Evolutionary conservation across 306 rosid species (phyloP).

Genomic region (Acacia melanoxylon): DNA sequence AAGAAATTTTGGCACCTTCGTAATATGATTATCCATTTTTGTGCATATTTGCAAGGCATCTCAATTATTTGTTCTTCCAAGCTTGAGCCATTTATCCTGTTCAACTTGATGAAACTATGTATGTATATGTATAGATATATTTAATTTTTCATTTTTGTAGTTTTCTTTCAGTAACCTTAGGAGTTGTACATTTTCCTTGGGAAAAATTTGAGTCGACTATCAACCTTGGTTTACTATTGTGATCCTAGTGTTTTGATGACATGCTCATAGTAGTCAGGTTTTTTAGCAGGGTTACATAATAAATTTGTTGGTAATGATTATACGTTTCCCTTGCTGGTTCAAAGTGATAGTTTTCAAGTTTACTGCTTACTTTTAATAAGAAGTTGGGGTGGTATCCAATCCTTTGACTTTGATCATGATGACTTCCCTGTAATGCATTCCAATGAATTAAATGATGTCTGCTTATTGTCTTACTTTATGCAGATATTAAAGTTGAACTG

Average conservation of each 20-base stretch:
- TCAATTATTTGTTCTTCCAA: not conserved
- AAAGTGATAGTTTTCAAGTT: slow-evolving; percentile 31
- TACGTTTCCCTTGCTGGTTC: not conserved
- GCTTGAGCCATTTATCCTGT: not conserved
- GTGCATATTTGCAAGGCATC: not conserved
- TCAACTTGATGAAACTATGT: not conserved
- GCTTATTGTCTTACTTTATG: slow-evolving; percentile 76
- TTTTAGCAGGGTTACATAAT: not conserved
- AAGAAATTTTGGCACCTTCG: not conserved
- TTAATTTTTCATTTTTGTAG: not conserved
- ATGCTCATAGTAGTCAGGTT: not conserved
- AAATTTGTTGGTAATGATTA: not conserved
- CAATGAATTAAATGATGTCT: slow-evolving; percentile 49
- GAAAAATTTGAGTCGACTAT: not conserved
- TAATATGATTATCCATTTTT: not conserved
- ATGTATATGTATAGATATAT: not conserved
- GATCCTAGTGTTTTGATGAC: not conserved
- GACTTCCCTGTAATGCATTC: slow-evolving; percentile 33
- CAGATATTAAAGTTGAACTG: slow-evolving; percentile 86
- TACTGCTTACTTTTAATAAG: slow-evolving; percentile 24
- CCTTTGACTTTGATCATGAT: slow-evolving; percentile 39
- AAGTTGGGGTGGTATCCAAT: slow-evolving; percentile 35
- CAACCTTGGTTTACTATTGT: not conserved
- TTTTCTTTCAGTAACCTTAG: not conserved
- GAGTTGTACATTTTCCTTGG: not conserved